Base-by-base conservation (phyloP, 176 grass and related monocot species). In the Oryza officinalis region DNA sequence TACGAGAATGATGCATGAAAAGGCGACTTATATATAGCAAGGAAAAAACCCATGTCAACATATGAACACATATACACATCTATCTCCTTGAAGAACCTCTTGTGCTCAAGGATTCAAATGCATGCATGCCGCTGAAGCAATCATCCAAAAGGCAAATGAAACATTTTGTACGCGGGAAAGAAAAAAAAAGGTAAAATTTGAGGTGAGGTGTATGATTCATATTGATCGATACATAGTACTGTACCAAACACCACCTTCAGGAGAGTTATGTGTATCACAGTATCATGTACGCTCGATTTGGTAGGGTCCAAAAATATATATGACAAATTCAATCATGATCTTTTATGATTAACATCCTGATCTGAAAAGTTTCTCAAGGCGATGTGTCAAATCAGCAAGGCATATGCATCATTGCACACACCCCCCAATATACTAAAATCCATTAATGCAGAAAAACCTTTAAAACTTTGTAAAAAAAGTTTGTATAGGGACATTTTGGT, bases 201-300 rank as follows among this genome's bases (percentile, higher is more conserved):
- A 25, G 57, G 57, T 61, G 57, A n/a, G 13, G 69, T 74, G 80
- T 83, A 54, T 46, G n/a, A 14, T 71, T 27, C 54, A 35, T 72
- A 40, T 50, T 11, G 28, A 73, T 50, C 15, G 57, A 73, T 50
- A 37, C 12, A 13, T 52, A 41, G 13, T 4, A 44, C 22, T 50
- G 69, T 75, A 86, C 70, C 45, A 86, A 86, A 67, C 45, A 85
- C 20, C 59, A 63, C 57, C 57, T 72, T 43, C 64, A 32, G 20
- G 20, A 47, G 33, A 85, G 73, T 71, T 35, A 31, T 61, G 33
- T 78, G 59, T 75, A 69, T 25, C 18, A n/a, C 2, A 61, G 35
- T 85, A 85, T 78, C 26, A 63, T 72, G 69, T 63, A 86, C 4
- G 14, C 6, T 65, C 2, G 69, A 59, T 75, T 14, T 57, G 57